Percentiles rank a stretch among this genome's conserved stretches.
phyloP scores from a whole-genome alignment of 345 rosid species.

The Psidium guajava region DNA sequence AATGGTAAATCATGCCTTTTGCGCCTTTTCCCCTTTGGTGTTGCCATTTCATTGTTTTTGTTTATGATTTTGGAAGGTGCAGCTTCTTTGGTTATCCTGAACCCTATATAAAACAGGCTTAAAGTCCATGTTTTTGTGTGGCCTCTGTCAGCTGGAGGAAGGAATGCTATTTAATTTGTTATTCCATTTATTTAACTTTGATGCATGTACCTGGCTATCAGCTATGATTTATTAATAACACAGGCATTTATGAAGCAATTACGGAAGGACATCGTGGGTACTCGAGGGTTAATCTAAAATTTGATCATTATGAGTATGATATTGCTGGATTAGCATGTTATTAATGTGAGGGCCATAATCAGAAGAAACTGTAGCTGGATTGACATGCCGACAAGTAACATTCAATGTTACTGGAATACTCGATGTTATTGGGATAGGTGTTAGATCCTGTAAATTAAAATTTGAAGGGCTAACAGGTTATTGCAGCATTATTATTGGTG shows the following conservation, averaged over 20 bases:
- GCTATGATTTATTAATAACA: background rate
- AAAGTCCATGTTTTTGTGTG: background rate
- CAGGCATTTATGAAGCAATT: background rate
- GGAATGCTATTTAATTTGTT: background rate
- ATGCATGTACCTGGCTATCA: background rate
- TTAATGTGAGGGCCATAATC: background rate
- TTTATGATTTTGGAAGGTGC: background rate
- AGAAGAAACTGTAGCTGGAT: background rate
- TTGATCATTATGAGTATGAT: background rate
- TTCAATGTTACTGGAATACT: background rate
- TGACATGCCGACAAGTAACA: background rate
- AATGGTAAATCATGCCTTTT: slow-evolving; percentile 28
- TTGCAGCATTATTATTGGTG: background rate
- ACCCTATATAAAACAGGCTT: background rate
- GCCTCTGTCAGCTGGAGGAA: background rate
- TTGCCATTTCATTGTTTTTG: background rate
- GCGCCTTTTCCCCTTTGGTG: background rate
- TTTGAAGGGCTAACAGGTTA: background rate
- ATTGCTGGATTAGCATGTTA: background rate
- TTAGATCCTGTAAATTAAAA: background rate
- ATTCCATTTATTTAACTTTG: background rate
- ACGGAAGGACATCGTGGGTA: background rate
- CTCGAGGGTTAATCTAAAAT: background rate
- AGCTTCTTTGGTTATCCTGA: background rate
- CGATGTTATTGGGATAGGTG: background rate